Percentiles rank a stretch among this genome's conserved stretches.
Conservation (phyloP, 2,329 filamentous ascomycete genomes). For the Hymenoscyphus fraxineus region DNA sequence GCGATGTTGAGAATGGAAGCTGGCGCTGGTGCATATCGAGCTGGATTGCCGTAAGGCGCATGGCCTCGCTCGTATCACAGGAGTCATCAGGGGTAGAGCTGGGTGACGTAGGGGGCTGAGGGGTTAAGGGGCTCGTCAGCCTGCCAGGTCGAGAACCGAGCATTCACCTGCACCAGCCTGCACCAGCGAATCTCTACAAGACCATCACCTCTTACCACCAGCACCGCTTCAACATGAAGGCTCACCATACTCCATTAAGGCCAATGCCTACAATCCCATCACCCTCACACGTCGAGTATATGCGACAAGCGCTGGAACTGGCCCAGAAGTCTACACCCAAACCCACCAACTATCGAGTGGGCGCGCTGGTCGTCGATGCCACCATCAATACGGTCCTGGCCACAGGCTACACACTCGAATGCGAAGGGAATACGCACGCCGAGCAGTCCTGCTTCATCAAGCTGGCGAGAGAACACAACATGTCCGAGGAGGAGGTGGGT, state of each 20-base stretch:
- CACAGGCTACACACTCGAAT: slow-evolving; percentile 87
- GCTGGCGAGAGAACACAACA: slow-evolving; percentile 47
- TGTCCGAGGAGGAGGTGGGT: slow-evolving; percentile 52
- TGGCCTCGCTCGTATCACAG: too few relatives aligned
- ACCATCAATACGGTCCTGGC: slow-evolving; percentile 59
- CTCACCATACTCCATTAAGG: neutral
- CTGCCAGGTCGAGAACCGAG: too few relatives aligned
- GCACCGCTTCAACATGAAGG: neutral
- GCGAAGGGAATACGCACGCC: slow-evolving; percentile 90
- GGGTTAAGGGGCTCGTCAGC: too few relatives aligned
- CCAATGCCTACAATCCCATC: neutral
- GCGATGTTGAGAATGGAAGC: neutral
- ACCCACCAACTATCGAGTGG: slow-evolving; percentile 72
- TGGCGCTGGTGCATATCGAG: neutral
- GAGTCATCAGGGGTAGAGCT: too few relatives aligned
- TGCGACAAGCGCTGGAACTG: slow-evolving; percentile 70
- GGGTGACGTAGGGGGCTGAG: too few relatives aligned
- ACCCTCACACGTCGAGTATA: slow-evolving; percentile 42
- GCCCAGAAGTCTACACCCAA: slow-evolving; percentile 75
- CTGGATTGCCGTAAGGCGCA: too few relatives aligned
- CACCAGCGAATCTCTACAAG: neutral
- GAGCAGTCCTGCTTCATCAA: slow-evolving; percentile 91
- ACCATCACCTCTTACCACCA: neutral
- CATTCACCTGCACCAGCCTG: too few relatives aligned
- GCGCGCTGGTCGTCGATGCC: slow-evolving; percentile 69